Base-by-base conservation (phyloP, 2,329 filamentous ascomycete species). In the Fusarium chlamydosporum region DNA sequence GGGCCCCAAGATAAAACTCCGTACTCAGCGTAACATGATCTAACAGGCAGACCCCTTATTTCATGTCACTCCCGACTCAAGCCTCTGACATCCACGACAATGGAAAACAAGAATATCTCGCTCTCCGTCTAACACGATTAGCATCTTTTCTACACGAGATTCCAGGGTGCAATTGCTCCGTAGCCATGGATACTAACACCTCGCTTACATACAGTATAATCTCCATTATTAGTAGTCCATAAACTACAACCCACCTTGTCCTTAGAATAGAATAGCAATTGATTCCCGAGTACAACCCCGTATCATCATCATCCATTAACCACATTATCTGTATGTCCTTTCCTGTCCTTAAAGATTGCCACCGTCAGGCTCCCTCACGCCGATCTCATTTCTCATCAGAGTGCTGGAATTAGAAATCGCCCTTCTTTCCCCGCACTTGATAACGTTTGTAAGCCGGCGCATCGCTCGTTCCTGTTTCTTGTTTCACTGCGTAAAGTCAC, bases 41-140 rank as follows among this genome's bases (percentile, higher is more conserved):
- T 66, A 38, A 51, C 34, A 51, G 23, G 40, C 34, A 51, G 23
- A 20, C 61, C 60, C 60, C 61, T 65, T 38, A 60, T 64, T 59
- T 46, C 29, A 51, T 64, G 34, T 34, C 46, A 46, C 11, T 29
- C 10, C 9, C 10, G 20, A 29, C 31, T 31, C 23, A 16, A 46
- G 40, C 40, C 20, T 50, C 58, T 48, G 23, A 48, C 11, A 31
- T 40, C 12, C 34, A 35, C 31, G 35, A 20, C 42, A 6, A 34
- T 38, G 56, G 29, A 40, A 20, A 33, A 29, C n/a, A 45, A 58
- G 48, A 48, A 33, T 41, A 47, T 42, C 16, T 54, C 27, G 27
- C 20, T 27, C 35, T n/a, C 35, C 23, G n/a, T 50, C 38, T 10
- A 23, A 45, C 35, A 60, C 55, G 55, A 52, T 13, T 15, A 52